Evolutionary conservation across 2,329 filamentous ascomycete genomes (phyloP).

Genomic region (Curvularia eragrostidis): DNA sequence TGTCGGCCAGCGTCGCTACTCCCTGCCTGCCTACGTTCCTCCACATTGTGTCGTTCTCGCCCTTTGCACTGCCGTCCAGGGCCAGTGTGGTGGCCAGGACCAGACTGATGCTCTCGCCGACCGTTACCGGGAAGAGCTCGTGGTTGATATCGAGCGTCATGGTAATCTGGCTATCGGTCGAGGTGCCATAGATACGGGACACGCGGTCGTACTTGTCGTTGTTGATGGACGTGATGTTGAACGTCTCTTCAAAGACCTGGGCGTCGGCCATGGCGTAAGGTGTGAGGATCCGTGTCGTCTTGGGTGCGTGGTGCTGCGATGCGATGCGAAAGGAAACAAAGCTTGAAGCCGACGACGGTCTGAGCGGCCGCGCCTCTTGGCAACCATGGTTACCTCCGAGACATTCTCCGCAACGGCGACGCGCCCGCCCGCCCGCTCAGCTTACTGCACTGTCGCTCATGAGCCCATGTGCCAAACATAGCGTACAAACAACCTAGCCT

Average conservation of each 20-base stretch:
- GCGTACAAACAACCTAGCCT: neutral
- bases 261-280: slow-evolving; percentile 74
- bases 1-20: slow-evolving; percentile 68
- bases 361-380: slow-evolving; percentile 12
- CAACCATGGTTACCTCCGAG: slow-evolving; percentile 21
- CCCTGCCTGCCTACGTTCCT: slow-evolving; percentile 62
- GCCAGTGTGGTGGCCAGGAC: slow-evolving; percentile 84
- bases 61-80: slow-evolving; percentile 75
- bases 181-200: slow-evolving; percentile 80
- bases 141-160: slow-evolving; percentile 93
- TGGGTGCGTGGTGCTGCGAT: neutral
- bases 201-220: slow-evolving; percentile 94
- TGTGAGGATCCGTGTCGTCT: neutral
- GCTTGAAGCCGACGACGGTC: slow-evolving; percentile 17
- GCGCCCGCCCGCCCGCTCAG: neutral
- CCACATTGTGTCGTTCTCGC: slow-evolving; percentile 67
- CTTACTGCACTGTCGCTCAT: neutral
- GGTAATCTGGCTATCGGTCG: slow-evolving; percentile 75
- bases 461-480: neutral
- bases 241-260: slow-evolving; percentile 91
- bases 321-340: slow-evolving; percentile 20
- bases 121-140: slow-evolving; percentile 81
- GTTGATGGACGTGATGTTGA: slow-evolving; percentile 81
- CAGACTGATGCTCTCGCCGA: slow-evolving; percentile 79
- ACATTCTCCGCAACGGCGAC: slow-evolving; percentile 18